A percentile compares a stretch with the other conserved stretches of the same genome.
Evolutionary conservation across 2,329 filamentous ascomycete genomes (phyloP).

Genomic region (Phialophora verrucosa): DNA sequence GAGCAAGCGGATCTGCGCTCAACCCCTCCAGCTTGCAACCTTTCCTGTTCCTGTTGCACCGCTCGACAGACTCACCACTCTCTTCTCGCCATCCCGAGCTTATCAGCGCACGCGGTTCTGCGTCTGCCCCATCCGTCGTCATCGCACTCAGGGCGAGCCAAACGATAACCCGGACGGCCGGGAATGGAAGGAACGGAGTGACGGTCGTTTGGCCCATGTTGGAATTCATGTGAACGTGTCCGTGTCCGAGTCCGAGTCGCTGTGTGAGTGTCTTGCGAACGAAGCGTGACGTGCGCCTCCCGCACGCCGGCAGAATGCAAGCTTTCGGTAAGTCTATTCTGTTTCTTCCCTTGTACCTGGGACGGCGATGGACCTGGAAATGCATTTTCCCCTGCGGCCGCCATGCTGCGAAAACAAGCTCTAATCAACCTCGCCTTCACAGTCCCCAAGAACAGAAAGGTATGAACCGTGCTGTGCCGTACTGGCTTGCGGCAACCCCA

Average conservation of each 20-base stretch:
- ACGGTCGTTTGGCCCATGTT: slow-evolving; percentile 9
- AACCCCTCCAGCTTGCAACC: background rate
- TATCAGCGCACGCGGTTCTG: background rate
- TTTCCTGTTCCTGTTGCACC: slow-evolving; percentile 3
- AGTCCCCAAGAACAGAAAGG: slow-evolving; percentile 58
- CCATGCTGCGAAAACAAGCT: slow-evolving; percentile 50
- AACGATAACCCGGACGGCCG: slow-evolving; percentile 2
- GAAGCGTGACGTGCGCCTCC: slow-evolving; percentile 13
- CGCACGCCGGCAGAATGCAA: slow-evolving; percentile 29
- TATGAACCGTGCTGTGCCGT: slow-evolving; percentile 39
- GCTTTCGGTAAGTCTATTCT: slow-evolving; percentile 47
- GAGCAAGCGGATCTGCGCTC: background rate
- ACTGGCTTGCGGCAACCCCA: background rate
- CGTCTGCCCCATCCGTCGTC: background rate
- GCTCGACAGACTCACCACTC: background rate
- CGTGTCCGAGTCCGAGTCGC: background rate
- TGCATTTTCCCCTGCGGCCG: slow-evolving; percentile 16
- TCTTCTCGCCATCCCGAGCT: background rate
- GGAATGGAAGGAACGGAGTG: slow-evolving; percentile 28
- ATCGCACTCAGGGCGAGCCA: background rate
- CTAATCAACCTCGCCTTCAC: slow-evolving; percentile 47
- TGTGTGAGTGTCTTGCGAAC: background rate
- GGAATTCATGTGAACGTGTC: slow-evolving; percentile 5
- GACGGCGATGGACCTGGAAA: background rate
- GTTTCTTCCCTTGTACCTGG: slow-evolving; percentile 25